Evolutionary conservation across 202 grass and related monocot genomes (phyloP).

Genomic region (Carex sylvatica): DNA sequence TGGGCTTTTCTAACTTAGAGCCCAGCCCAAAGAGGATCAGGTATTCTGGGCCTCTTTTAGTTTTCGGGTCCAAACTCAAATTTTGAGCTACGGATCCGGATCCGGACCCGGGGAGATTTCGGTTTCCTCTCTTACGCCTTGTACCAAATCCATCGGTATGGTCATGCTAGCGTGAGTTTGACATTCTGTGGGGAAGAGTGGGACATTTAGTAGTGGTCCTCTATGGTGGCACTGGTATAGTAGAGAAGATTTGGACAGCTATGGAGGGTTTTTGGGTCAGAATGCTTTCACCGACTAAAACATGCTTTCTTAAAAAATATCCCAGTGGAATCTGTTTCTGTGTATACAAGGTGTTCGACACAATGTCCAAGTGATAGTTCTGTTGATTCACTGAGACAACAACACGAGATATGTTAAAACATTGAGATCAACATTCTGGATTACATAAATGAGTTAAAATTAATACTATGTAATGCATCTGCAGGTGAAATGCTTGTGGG

Average conservation of each 20-base stretch:
- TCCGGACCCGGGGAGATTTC: background rate
- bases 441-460: background rate
- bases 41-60: background rate
- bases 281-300: background rate
- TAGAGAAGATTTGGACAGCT: background rate
- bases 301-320: background rate
- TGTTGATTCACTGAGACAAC: slow-evolving; percentile 1
- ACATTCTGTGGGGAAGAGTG: background rate
- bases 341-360: background rate
- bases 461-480: background rate
- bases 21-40: background rate
- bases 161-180: background rate
- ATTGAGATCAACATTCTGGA: background rate
- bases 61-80: too few species aligned
- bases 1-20: background rate
- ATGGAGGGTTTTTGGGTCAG: background rate
- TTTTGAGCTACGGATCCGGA: too few species aligned
- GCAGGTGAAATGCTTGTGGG: slow-evolving; percentile 94
- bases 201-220: background rate
- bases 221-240: background rate
- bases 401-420: background rate
- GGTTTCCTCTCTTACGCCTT: background rate
- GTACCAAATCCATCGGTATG: too few species aligned
- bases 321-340: background rate
- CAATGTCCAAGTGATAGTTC: background rate